Evolutionary conservation across 345 rosid genomes (phyloP).

Genomic region (Salix udensis): DNA sequence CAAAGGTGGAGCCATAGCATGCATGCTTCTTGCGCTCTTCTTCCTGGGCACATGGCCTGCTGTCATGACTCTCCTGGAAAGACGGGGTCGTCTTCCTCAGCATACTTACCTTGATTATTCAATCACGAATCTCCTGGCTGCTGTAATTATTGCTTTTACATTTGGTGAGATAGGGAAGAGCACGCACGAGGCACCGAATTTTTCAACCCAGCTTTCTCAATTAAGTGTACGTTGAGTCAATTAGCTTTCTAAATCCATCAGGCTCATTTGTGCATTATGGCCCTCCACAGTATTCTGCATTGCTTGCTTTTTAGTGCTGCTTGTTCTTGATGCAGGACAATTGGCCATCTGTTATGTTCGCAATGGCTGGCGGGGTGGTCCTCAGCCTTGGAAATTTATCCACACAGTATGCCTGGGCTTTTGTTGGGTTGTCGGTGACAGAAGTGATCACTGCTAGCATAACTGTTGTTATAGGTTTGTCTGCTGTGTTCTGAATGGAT

Average conservation of each 20-base stretch:
- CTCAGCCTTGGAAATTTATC: conserved; percentile 71
- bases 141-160: conserved; percentile 60
- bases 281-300: background rate
- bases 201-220: conserved; percentile 58
- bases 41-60: conserved; percentile 94
- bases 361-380: conserved; percentile 72
- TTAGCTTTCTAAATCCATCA: background rate
- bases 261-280: background rate
- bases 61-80: conserved; percentile 63
- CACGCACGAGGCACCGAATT: conserved; percentile 45
- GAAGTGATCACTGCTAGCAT: conserved; percentile 73
- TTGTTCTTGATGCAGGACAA: conserved; percentile 41
- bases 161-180: conserved; percentile 56
- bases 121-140: conserved; percentile 65
- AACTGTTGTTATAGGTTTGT: conserved; percentile 68
- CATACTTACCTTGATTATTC: conserved; percentile 87
- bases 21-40: conserved; percentile 60
- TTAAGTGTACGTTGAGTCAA: conserved; percentile 28
- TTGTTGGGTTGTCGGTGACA: conserved; percentile 75
- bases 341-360: conserved; percentile 69
- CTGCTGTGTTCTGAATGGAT: background rate
- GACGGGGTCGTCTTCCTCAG: conserved; percentile 86
- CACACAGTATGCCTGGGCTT: conserved; percentile 78
- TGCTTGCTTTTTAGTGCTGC: background rate
- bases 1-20: conserved; percentile 76